Evolutionary conservation across 306 rosid species (phyloP).

Genomic region (Cucurbita maxima): DNA sequence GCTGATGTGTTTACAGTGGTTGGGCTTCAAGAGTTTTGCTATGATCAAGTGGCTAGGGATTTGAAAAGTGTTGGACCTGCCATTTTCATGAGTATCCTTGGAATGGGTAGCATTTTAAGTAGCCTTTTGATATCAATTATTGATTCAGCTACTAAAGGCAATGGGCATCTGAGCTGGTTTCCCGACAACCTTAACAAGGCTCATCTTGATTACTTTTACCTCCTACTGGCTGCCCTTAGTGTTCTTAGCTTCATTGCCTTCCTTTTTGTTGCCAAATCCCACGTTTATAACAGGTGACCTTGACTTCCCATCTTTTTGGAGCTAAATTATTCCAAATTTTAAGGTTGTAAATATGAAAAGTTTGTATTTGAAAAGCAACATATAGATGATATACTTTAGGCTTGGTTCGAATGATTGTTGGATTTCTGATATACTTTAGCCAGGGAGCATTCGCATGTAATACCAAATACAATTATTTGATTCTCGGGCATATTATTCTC

Average conservation of each 20-base stretch:
- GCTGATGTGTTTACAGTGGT: constrained; percentile 47
- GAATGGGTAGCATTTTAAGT: constrained; percentile 55
- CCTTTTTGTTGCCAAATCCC: constrained; percentile 18
- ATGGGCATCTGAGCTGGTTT: constrained; percentile 42
- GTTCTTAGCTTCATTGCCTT: constrained; percentile 12
- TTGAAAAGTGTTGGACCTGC: constrained; percentile 54
- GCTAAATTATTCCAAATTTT: too few relatives aligned
- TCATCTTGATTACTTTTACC: constrained; percentile 64
- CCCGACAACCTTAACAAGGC: constrained; percentile 41
- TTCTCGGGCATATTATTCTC: too few relatives aligned
- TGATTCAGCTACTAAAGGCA: constrained; percentile 16
- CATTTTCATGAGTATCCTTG: constrained; percentile 40
- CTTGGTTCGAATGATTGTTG: too few relatives aligned
- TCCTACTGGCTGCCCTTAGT: constrained; percentile 34
- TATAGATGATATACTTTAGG: too few relatives aligned
- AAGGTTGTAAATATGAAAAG: too few relatives aligned
- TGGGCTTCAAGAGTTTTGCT: constrained; percentile 68
- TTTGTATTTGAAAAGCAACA: too few relatives aligned
- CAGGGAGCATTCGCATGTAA: too few relatives aligned
- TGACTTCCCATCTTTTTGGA: too few relatives aligned
- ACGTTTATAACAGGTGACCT: constrained; percentile 12
- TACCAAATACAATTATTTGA: too few relatives aligned
- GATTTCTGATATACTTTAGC: too few relatives aligned
- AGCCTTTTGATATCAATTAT: constrained; percentile 38
- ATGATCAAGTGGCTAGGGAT: constrained; percentile 52